Conservation (phyloP, 208 protist species). For the Wallacemonas sp. region DNA sequence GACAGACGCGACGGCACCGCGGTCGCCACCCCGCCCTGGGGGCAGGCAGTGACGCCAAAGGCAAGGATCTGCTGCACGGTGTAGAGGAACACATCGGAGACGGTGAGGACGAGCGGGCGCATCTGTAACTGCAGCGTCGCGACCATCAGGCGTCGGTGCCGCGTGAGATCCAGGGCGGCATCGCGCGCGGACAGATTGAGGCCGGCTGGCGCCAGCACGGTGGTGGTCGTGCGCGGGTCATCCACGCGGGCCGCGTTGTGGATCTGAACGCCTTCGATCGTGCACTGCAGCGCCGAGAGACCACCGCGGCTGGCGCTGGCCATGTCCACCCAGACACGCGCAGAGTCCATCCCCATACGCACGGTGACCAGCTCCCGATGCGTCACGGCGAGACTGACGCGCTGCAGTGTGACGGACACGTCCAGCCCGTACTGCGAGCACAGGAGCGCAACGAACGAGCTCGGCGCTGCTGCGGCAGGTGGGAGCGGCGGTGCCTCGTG, state of each 20-base stretch:
- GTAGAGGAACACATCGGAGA: conserved; percentile 64
- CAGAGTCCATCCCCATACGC: conserved; percentile 24
- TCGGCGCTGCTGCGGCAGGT: too few relatives aligned
- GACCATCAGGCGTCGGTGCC: conserved; percentile 27
- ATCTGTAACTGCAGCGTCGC: conserved; percentile 37
- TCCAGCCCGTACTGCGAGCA: conserved; percentile 22
- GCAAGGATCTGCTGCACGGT: conserved; percentile 37
- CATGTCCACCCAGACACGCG: conserved; percentile 27
- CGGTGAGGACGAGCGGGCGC: conserved; percentile 39
- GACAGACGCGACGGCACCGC: conserved; percentile 16
- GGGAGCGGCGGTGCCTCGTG: too few relatives aligned
- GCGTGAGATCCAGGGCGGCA: conserved; percentile 4
- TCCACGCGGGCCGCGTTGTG: conserved; percentile 16
- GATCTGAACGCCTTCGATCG: conserved; percentile 34
- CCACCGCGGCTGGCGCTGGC: conserved; percentile 25
- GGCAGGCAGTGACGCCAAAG: conserved; percentile 17
- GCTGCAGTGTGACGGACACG: conserved; percentile 30
- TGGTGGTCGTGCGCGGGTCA: conserved; percentile 30
- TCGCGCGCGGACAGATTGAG: conserved; percentile 52
- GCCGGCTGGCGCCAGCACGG: conserved; percentile 45
- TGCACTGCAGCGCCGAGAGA: conserved; percentile 49
- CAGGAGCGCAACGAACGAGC: neutral
- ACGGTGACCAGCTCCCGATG: conserved; percentile 28
- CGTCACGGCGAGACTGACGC: conserved; percentile 16
- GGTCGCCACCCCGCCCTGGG: neutral